Evolutionary conservation across 441 rosid species (phyloP).

Genomic region (Aquilaria agallochum): DNA sequence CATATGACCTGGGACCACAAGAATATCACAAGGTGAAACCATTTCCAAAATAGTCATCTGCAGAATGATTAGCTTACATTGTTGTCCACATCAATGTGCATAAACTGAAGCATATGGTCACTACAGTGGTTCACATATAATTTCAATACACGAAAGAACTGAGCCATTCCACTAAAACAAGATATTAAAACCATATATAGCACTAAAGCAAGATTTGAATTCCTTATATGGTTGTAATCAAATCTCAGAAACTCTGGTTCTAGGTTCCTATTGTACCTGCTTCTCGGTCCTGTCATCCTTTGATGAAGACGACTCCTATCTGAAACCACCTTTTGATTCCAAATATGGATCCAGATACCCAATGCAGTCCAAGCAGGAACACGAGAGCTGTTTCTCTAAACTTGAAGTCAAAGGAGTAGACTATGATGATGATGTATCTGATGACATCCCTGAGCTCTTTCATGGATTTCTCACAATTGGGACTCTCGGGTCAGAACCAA

Average conservation of each 20-base stretch:
- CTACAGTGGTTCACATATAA: slow-evolving; percentile 1
- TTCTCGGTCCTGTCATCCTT: slow-evolving; percentile 44
- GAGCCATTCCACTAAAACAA: no score
- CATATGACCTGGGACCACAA: slow-evolving; percentile 1
- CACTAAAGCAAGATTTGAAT: no score
- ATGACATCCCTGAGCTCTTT: slow-evolving; percentile 46
- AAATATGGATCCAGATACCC: slow-evolving; percentile 28
- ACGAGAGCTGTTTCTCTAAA: slow-evolving; percentile 36
- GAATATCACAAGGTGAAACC: no score
- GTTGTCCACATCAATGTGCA: no score
- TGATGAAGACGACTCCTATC: slow-evolving; percentile 40
- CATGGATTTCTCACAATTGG: slow-evolving; percentile 88
- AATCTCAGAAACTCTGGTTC: slow-evolving; percentile 16
- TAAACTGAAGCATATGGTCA: no score
- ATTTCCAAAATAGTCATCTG: no score
- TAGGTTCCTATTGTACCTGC: slow-evolving; percentile 60
- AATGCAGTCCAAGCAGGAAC: slow-evolving; percentile 31
- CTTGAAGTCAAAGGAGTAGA: slow-evolving; percentile 21
- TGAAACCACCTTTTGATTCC: slow-evolving; percentile 39
- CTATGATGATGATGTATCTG: slow-evolving; percentile 32
- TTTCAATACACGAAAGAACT: background rate
- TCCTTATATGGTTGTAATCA: background rate
- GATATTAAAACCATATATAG: no score
- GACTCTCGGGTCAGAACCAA: slow-evolving; percentile 67
- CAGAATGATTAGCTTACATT: no score